Conservation (phyloP, 2,329 filamentous ascomycete species). For the Cordyceps sp. region DNA sequence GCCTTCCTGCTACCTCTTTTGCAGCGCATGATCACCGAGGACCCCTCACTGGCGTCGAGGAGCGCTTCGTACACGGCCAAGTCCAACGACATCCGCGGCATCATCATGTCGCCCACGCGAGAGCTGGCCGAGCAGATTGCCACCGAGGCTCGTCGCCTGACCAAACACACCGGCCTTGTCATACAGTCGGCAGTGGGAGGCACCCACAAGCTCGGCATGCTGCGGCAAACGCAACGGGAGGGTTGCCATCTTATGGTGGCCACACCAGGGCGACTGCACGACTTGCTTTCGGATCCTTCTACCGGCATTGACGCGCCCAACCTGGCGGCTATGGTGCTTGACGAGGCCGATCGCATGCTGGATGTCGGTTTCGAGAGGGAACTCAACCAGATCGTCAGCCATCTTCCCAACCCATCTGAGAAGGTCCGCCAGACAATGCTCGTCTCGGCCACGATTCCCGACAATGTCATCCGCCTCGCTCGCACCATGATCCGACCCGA, state of each 20-base stretch:
- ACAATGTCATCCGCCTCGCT: slow-evolving; percentile 66
- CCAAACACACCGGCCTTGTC: slow-evolving; percentile 45
- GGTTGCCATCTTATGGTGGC: slow-evolving; percentile 84
- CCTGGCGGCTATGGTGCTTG: slow-evolving; percentile 83
- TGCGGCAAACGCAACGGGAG: slow-evolving; percentile 49
- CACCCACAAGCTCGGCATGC: slow-evolving; percentile 55
- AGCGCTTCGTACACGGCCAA: slow-evolving; percentile 17
- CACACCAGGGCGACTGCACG: slow-evolving; percentile 75
- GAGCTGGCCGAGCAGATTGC: slow-evolving; percentile 72
- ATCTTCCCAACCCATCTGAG: slow-evolving; percentile 44
- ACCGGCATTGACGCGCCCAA: slow-evolving; percentile 55
- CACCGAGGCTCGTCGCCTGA: slow-evolving; percentile 57
- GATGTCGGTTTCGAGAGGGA: slow-evolving; percentile 73
- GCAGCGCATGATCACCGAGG: slow-evolving; percentile 54
- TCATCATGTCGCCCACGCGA: slow-evolving; percentile 64
- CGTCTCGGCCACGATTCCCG: slow-evolving; percentile 86
- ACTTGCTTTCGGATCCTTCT: slow-evolving; percentile 53
- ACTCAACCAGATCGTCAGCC: slow-evolving; percentile 40
- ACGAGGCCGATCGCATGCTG: slow-evolving; percentile 96
- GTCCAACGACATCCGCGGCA: slow-evolving; percentile 46
- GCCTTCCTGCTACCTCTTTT: slow-evolving; percentile 80
- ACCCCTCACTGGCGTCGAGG: slow-evolving; percentile 41
- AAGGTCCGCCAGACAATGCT: slow-evolving; percentile 77
- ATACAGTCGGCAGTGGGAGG: slow-evolving; percentile 77
- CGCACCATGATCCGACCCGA: slow-evolving; percentile 58